A percentile compares a stretch with the other conserved stretches of the same genome.
Evolutionary conservation across 768 basidiomycete genomes (phyloP).

Genomic region (Hypsizygus marmoreus): DNA sequence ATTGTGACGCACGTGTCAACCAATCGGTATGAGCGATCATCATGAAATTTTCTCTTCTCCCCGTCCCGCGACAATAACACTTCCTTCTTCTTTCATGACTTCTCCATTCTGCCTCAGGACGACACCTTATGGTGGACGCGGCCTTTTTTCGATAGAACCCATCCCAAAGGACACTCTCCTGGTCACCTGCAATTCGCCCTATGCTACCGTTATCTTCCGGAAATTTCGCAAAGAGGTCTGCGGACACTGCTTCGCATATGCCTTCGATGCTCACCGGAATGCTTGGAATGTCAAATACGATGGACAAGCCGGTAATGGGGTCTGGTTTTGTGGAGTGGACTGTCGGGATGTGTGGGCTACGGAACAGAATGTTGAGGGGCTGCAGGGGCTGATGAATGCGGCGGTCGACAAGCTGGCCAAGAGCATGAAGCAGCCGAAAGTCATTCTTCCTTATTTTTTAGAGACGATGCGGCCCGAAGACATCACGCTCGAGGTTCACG

Average conservation of each 20-base stretch:
- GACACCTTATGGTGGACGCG: conserved; percentile 53
- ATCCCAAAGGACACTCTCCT: conserved; percentile 47
- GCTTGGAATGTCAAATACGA: conserved; percentile 46
- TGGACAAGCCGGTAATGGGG: conserved; percentile 28
- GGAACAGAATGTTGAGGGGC: conserved; percentile 31
- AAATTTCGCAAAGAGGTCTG: conserved; percentile 71
- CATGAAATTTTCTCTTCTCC: no score
- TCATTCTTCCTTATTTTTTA: conserved; percentile 14
- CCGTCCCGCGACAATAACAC: no score
- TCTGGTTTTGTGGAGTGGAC: conserved; percentile 57
- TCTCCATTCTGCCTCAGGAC: conserved; percentile 18
- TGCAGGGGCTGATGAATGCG: conserved; percentile 32
- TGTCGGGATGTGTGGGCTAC: conserved; percentile 49
- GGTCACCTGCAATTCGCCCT: conserved; percentile 48
- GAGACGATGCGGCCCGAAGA: conserved; percentile 24
- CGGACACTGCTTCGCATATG: conserved; percentile 63
- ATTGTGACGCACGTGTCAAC: no score
- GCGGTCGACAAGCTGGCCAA: conserved; percentile 37
- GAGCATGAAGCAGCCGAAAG: conserved; percentile 27
- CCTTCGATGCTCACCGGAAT: conserved; percentile 49
- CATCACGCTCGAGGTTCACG: conserved; percentile 41
- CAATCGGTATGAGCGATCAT: no score
- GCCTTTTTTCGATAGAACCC: conserved; percentile 46
- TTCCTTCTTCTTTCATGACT: no score
- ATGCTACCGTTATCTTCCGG: conserved; percentile 58